phyloP scores from a whole-genome alignment of 2,329 filamentous ascomycete genomes.

The Fusarium sp. region DNA sequence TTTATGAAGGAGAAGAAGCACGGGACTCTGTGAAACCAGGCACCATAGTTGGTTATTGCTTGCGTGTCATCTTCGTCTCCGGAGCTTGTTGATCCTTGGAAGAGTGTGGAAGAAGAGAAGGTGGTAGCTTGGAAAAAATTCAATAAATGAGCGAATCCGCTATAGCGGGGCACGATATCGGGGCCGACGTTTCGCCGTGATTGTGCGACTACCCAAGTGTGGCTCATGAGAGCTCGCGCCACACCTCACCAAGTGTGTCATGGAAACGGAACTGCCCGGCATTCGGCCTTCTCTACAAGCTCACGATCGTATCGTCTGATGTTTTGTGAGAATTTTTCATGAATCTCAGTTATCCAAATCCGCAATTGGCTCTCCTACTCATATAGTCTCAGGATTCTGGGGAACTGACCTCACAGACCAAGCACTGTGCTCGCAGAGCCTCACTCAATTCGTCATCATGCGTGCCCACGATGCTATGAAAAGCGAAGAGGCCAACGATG shows the following conservation, averaged over 20 bases:
- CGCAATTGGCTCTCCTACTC: neutral
- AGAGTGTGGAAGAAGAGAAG: conserved; percentile 38
- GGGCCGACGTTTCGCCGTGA: conserved; percentile 33
- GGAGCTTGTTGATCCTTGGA: conserved; percentile 37
- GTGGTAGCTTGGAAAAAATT: conserved; percentile 36
- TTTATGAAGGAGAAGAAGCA: conserved; percentile 39
- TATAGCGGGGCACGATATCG: conserved; percentile 40
- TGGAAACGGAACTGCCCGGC: conserved; percentile 37
- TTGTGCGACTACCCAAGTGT: neutral
- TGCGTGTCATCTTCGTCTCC: conserved; percentile 51
- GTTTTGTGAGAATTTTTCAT: conserved; percentile 8
- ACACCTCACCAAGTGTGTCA: conserved; percentile 28
- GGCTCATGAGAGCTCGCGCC: conserved; percentile 28
- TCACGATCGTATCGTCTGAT: conserved; percentile 31
- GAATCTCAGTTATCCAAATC: neutral
- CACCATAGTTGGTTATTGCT: conserved; percentile 50
- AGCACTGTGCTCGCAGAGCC: neutral
- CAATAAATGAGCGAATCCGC: conserved; percentile 40
- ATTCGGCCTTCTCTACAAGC: conserved; percentile 25
- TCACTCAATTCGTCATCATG: conserved; percentile 33
- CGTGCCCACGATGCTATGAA: conserved; percentile 63
- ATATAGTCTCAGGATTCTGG: no score
- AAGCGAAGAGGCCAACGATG: conserved; percentile 74
- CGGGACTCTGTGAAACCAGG: conserved; percentile 42
- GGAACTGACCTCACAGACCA: neutral